These are phyloP conservation scores for Salicornia ramosissima DNA, from an alignment of 148 eudicot genomes.

Conservation along the genomic window DNA sequence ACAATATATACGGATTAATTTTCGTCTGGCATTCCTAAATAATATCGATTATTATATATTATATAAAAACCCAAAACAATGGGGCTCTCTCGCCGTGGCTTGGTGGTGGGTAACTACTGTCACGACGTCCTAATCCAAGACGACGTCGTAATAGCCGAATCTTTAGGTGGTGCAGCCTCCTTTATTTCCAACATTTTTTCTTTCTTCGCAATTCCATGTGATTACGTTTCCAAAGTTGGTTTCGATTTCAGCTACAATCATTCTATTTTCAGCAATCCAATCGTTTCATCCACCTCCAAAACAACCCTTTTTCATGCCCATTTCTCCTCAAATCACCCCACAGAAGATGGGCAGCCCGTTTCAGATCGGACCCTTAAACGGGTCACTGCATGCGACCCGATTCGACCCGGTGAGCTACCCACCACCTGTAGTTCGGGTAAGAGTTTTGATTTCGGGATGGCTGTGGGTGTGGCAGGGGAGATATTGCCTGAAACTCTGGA, in stretches of 20 bases:
- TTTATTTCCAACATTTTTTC: slow-evolving; percentile 72
- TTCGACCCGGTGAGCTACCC: slow-evolving; percentile 54
- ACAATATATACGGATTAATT: too few relatives aligned
- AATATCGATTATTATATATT: too few relatives aligned
- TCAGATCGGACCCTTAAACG: slow-evolving; percentile 64
- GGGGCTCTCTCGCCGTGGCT: slow-evolving; percentile 32
- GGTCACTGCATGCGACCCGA: slow-evolving; percentile 61
- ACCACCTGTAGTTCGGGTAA: neutral
- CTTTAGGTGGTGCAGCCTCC: slow-evolving; percentile 89
- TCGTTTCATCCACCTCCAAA: slow-evolving; percentile 33
- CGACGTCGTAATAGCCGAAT: slow-evolving; percentile 49
- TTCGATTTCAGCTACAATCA: slow-evolving; percentile 61
- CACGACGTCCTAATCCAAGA: slow-evolving; percentile 71
- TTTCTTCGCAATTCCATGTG: slow-evolving; percentile 31
- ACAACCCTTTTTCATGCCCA: slow-evolving; percentile 85
- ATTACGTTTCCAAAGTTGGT: slow-evolving; percentile 65
- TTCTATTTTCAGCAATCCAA: slow-evolving; percentile 37
- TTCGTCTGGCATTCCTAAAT: too few relatives aligned
- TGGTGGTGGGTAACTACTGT: slow-evolving; percentile 81
- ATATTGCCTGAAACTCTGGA: slow-evolving; percentile 69
- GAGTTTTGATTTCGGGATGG: slow-evolving; percentile 61
- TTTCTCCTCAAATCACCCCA: slow-evolving; percentile 36
- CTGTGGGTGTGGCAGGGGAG: slow-evolving; percentile 91
- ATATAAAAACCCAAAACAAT: slow-evolving; percentile 2
- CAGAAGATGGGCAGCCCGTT: neutral